Percentiles rank a stretch among this genome's conserved stretches.
These are phyloP conservation scores for Lasiosphaeris hirsuta DNA, from an alignment of 495 filamentous ascomycete species.

Conservation along the genomic window DNA sequence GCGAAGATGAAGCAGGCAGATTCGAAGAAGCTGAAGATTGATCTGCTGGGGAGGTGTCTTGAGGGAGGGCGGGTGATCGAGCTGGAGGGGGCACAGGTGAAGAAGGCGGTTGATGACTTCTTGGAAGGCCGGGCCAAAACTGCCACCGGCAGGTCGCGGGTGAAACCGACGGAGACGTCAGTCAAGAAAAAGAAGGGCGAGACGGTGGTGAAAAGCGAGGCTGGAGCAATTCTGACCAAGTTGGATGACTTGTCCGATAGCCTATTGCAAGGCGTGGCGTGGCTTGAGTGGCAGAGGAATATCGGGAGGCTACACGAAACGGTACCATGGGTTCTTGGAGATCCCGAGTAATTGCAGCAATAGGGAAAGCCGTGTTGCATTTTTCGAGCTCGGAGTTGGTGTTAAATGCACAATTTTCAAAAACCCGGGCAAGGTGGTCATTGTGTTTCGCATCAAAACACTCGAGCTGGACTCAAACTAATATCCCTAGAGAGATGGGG, in stretches of 20 bases:
- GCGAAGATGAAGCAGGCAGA: slow-evolving; percentile 17
- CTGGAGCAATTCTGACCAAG: slow-evolving; percentile 50
- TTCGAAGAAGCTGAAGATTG: slow-evolving; percentile 63
- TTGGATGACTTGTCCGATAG: slow-evolving; percentile 91
- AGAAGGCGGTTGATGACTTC: slow-evolving; percentile 44
- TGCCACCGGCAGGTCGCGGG: not conserved
- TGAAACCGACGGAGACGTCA: slow-evolving; percentile 11
- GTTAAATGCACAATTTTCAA: no score
- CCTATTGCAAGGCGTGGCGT: slow-evolving; percentile 80
- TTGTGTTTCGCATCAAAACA: no score
- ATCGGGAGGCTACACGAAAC: slow-evolving; percentile 39
- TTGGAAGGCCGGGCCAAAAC: slow-evolving; percentile 39
- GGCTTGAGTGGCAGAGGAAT: slow-evolving; percentile 80
- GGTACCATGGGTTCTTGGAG: not conserved
- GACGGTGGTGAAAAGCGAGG: slow-evolving; percentile 22
- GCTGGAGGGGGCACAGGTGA: slow-evolving; percentile 33
- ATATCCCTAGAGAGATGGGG: no score
- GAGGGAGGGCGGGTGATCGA: slow-evolving; percentile 28
- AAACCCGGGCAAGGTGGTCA: no score
- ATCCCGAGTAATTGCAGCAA: not conserved
- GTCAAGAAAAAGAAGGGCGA: slow-evolving; percentile 25
- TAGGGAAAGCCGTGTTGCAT: not conserved
- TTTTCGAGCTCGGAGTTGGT: no score
- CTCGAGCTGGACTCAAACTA: no score
- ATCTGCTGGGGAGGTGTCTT: slow-evolving; percentile 58